Conservation (phyloP, 768 basidiomycete genomes). For the Mrakia frigida region DNA sequence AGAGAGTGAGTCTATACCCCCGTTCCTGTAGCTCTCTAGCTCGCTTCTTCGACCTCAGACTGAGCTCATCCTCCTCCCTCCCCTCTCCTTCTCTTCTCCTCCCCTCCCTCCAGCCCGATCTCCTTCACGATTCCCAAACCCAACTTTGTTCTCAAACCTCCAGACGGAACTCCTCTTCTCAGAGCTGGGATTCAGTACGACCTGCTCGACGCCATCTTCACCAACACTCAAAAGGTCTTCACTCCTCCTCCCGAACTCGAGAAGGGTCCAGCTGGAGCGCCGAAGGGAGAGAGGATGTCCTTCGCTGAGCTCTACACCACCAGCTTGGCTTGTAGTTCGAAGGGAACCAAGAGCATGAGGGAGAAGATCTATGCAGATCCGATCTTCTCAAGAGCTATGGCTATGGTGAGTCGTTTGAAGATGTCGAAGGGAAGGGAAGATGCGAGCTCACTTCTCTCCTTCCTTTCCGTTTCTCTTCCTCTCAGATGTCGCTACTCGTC, state of each 20-base stretch:
- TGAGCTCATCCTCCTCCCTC: neutral
- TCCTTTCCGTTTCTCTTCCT: slow-evolving; percentile 65
- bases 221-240: slow-evolving; percentile 61
- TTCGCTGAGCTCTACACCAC: slow-evolving; percentile 81
- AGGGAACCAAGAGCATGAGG: slow-evolving; percentile 64
- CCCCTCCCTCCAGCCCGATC: slow-evolving; percentile 6
- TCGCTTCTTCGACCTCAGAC: neutral
- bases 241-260: slow-evolving; percentile 51
- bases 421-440: neutral
- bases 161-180: slow-evolving; percentile 12
- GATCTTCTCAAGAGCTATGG: neutral
- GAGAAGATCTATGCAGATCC: slow-evolving; percentile 59
- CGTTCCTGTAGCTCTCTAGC: neutral
- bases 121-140: slow-evolving; percentile 11
- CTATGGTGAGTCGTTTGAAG: neutral
- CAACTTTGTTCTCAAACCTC: slow-evolving; percentile 25
- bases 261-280: slow-evolving; percentile 16
- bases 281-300: slow-evolving; percentile 51
- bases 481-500: slow-evolving; percentile 60
- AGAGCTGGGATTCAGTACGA: slow-evolving; percentile 56
- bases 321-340: slow-evolving; percentile 65
- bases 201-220: slow-evolving; percentile 73
- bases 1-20: neutral
- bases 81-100: neutral
- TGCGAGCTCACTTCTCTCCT: slow-evolving; percentile 44